Base-by-base conservation (phyloP, 192 early-diverging fungal genomes). In the Coemansia sp. region DNA sequence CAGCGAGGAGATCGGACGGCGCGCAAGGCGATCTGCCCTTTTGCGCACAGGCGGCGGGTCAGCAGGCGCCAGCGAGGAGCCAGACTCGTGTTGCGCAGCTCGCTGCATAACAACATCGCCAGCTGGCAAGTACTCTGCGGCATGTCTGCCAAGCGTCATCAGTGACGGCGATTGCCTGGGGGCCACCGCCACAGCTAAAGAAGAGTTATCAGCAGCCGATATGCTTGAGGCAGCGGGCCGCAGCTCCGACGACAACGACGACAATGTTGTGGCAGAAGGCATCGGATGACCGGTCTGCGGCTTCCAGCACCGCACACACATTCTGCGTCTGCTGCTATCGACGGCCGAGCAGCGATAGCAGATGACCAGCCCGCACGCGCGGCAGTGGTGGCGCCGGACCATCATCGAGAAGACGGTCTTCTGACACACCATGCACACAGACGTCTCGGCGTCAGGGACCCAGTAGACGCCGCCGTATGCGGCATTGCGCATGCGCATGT, bases 341-440 rank as follows among this genome's bases (percentile, higher is more conserved):
- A 76, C 66, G 0, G 55, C 33, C 42, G 82, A 83, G 63, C 82
- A 83, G 22, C 82, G 65, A 60, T 83, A 83, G 63, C 82, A 83
- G 36, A 83, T 83, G 11, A 83, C 71, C 53, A 79, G 66, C 3
- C 82, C 82, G 48, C 82, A 83, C 2, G 54, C 56, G 17, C 82
- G 76, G 46, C 82, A 83, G 45, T 83, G 82, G 43, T 83, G 82
- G 53, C 77, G 67, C 8, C 82, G 76, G 9, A 83, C 76, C 73
- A 83, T 75, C 76, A 83, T 76, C 19, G 82, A 79, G 35, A 83
- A 83, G 6, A 73, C 76, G 1, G 82, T 83, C 48, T 52, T 70
- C 2, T 46, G 82, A 41, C 82, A 83, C 32, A 83, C 82, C 82
- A 83, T 83, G 57, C 82, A 83, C 13, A 79, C 76, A 8, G 63